A percentile compares a stretch with the other conserved stretches of the same genome.
These are phyloP conservation scores for Penicillium sp. DNA, from an alignment of 2,329 filamentous ascomycete genomes.

Conservation along the genomic window DNA sequence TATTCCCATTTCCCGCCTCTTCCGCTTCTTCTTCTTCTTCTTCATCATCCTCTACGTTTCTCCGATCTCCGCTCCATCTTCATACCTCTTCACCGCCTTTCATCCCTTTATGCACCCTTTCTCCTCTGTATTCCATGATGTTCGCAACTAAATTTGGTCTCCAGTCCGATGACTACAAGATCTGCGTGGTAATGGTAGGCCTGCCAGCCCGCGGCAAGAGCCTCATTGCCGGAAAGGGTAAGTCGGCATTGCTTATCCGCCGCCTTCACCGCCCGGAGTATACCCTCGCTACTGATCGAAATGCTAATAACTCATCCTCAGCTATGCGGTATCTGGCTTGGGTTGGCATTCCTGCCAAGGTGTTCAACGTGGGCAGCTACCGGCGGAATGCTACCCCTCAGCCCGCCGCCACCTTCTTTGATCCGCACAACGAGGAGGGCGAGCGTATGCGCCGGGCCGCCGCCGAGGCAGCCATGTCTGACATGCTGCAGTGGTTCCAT, in stretches of 20 bases:
- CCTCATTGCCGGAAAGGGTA: slow-evolving; percentile 96
- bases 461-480: slow-evolving; percentile 85
- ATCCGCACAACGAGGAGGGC: slow-evolving; percentile 84
- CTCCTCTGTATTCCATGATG: slow-evolving; percentile 7
- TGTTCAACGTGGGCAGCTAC: slow-evolving; percentile 97
- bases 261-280: not conserved
- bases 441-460: slow-evolving; percentile 86
- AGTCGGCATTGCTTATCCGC: slow-evolving; percentile 23
- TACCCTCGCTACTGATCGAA: not conserved
- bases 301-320: slow-evolving; percentile 44
- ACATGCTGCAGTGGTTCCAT: slow-evolving; percentile 94
- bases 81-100: not conserved
- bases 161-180: slow-evolving; percentile 92
- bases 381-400: slow-evolving; percentile 87
- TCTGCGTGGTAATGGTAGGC: slow-evolving; percentile 99
- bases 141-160: slow-evolving; percentile 55
- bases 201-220: slow-evolving; percentile 95
- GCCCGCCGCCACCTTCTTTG: slow-evolving; percentile 93
- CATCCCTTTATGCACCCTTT: not conserved
- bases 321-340: slow-evolving; percentile 93
- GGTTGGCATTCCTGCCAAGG: slow-evolving; percentile 90
- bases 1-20: not conserved
- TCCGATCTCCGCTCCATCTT: not conserved
- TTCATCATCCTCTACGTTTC: not conserved
- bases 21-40: not conserved